Evolutionary conservation across 192 early-diverging fungal species (phyloP).

Genomic region (Gaertneriomyces sp.): DNA sequence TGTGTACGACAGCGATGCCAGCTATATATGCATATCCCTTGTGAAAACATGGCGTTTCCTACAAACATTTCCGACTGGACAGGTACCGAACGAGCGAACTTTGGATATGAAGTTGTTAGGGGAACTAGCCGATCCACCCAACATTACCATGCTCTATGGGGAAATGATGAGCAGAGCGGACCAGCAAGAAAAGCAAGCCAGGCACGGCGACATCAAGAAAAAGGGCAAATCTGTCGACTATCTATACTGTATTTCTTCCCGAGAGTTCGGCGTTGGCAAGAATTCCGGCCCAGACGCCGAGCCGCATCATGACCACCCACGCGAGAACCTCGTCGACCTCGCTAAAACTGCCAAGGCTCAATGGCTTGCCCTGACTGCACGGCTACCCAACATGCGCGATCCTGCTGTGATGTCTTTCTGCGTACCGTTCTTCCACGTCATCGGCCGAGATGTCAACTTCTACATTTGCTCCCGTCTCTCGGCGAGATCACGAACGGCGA

Average conservation of each 20-base stretch:
- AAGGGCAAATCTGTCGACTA: constrained; percentile 2
- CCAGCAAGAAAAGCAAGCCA: neutral
- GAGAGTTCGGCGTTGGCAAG: neutral
- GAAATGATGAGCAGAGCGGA: neutral
- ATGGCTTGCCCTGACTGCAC: no score
- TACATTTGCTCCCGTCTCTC: neutral
- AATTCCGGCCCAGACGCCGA: neutral
- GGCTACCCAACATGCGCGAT: no score
- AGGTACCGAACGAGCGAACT: neutral
- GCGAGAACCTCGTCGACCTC: neutral
- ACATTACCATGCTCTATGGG: neutral
- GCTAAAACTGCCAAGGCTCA: neutral
- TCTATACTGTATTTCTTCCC: neutral
- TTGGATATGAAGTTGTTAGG: constrained; percentile 1
- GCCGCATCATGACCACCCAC: neutral
- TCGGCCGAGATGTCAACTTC: neutral
- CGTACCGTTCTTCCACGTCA: neutral
- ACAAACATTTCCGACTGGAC: no score
- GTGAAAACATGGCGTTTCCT: no score
- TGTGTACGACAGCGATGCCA: no score
- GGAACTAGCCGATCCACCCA: neutral
- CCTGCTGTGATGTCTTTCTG: neutral
- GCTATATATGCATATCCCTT: no score
- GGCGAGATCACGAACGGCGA: no score
- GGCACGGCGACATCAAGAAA: constrained; percentile 1